Evolutionary conservation across 768 basidiomycete species (phyloP), one percentile per base, ranked within the genome.

Genomic region (Amylocystis lapponica): DNA sequence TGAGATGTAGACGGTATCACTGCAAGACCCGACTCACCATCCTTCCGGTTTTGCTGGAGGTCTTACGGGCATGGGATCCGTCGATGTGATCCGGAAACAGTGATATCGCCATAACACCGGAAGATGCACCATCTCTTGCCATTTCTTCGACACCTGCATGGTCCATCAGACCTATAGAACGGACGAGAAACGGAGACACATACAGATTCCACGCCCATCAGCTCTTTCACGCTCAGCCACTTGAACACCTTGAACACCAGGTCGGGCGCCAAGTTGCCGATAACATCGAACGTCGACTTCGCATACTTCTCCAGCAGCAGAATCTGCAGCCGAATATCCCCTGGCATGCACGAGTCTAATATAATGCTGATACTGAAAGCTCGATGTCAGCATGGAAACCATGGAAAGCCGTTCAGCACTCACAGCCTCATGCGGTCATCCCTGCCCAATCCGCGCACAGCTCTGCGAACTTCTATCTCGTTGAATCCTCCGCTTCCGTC

Each of bases 321-420:
- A 33, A 94, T 89, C 59, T 92, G 91, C 5, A 87, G 70, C 10
- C 77, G 78, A 25, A 93, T 86, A 53, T 93, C 91, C 25, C 88
- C 87, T 0, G 91, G 90, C 49, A 88, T 70, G 62, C 83, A 79
- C 10, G 84, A 79, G 50, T 83, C 81, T 16, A 83, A 61, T 39
- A 83, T 82, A 37, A 82, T 74, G 16, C 67, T 66, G 42, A 86
- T 81, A 39, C 78, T 78, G 45, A 29, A 4, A 26, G 16, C 17
- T 5, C n/a, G n/a, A 14, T 10, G 4, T 36, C 5, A 36, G 35
- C 11, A 40, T 16, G 7, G 6, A 9, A 9, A 4, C 13, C 17
- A 20, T 17, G 23, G 41, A 34, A 36, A 45, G 33, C 34, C 35
- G 33, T 39, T 13, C 6, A 23, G 27, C 12, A 69, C 86, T 70